phyloP scores from a whole-genome alignment of 495 filamentous ascomycete genomes.

The Tuber brumale region DNA sequence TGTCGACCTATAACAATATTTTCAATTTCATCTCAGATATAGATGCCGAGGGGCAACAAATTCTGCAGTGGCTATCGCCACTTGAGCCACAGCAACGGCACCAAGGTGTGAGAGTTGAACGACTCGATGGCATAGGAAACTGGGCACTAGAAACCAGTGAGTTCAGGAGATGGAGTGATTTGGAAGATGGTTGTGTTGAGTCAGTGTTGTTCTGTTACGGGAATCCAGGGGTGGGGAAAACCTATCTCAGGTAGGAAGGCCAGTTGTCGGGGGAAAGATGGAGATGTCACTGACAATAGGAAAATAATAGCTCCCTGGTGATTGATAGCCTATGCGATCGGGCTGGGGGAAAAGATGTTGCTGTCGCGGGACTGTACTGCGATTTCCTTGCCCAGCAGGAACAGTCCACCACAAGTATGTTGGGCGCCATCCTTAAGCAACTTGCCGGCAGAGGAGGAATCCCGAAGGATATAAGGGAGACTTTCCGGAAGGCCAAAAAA shows the following conservation, averaged over 20 bases:
- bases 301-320: background rate
- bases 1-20: background rate
- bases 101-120: background rate
- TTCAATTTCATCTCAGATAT: background rate
- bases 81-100: background rate
- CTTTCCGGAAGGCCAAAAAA: background rate
- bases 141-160: background rate
- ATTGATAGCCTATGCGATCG: background rate
- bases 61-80: background rate
- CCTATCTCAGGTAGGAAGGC: background rate
- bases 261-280: background rate
- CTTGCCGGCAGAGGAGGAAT: background rate
- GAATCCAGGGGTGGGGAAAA: background rate
- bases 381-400: background rate
- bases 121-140: background rate
- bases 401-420: background rate
- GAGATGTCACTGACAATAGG: background rate
- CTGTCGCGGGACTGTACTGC: background rate
- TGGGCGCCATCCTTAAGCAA: background rate
- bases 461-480: background rate
- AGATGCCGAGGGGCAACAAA: background rate
- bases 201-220: background rate
- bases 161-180: background rate
- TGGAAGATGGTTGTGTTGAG: background rate
- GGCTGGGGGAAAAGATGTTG: background rate